Percentiles rank a stretch among this genome's conserved stretches.
These are phyloP conservation scores for Salix caprea DNA, from an alignment of 345 rosid species.

Conservation along the genomic window DNA sequence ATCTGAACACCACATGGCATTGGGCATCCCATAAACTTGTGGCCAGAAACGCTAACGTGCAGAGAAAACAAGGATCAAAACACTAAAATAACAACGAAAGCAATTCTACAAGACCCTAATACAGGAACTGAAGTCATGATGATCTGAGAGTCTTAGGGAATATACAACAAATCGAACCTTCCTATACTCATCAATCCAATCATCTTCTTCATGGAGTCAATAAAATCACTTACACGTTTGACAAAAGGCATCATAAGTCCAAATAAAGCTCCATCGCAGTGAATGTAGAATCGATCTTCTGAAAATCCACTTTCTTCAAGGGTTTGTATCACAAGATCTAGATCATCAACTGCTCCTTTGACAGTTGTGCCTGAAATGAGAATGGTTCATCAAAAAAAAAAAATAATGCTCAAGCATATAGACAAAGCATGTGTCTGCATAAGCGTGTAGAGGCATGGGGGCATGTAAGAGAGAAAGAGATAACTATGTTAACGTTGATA, in stretches of 20 bases:
- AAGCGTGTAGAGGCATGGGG: not conserved
- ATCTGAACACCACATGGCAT: conserved; percentile 98
- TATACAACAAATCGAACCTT: not conserved
- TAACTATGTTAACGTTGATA: conserved; percentile 81
- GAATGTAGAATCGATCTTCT: conserved; percentile 80
- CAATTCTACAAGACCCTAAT: not conserved
- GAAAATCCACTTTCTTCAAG: conserved; percentile 81
- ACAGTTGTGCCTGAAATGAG: conserved; percentile 74
- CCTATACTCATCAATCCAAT: not conserved
- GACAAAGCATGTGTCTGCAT: not conserved
- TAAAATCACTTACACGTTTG: conserved; percentile 53
- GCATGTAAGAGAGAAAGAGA: no score
- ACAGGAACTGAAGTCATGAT: not conserved
- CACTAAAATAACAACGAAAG: not conserved
- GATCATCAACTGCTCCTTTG: conserved; percentile 97
- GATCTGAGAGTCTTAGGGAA: not conserved
- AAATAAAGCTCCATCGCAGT: conserved; percentile 94
- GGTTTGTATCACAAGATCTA: conserved; percentile 82
- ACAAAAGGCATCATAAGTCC: conserved; percentile 99
- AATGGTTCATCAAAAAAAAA: conserved; percentile 1
- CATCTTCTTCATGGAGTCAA: not conserved
- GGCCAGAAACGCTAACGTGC: conserved; percentile 79
- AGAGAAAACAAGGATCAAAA: not conserved
- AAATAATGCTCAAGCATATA: not conserved
- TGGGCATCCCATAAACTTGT: conserved; percentile 94